phyloP scores from a whole-genome alignment of 345 rosid species.

The Schrenkiella parvula region DNA sequence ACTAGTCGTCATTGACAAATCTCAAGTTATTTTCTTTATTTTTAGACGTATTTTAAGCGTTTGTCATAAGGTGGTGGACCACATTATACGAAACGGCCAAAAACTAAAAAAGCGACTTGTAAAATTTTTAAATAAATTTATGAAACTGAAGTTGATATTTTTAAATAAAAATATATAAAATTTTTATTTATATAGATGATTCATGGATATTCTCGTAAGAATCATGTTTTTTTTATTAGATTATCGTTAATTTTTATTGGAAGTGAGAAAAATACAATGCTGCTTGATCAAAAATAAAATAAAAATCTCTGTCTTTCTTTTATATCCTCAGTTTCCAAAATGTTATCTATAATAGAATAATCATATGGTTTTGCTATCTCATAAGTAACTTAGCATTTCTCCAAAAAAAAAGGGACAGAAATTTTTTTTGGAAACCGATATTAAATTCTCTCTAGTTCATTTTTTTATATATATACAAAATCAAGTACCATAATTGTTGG shows the following conservation, averaged over 20 bases:
- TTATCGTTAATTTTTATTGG: neutral
- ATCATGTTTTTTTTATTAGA: neutral
- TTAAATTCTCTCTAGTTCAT: neutral
- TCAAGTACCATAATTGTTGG: neutral
- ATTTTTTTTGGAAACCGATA: too few relatives aligned
- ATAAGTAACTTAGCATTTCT: neutral
- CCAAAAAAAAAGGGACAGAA: too few relatives aligned
- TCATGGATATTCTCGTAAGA: neutral
- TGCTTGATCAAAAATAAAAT: too few relatives aligned
- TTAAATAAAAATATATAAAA: neutral
- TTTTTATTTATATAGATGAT: neutral
- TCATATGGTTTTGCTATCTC: too few relatives aligned
- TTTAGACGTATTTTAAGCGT: neutral
- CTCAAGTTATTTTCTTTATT: neutral
- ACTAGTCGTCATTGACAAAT: constrained; percentile 21
- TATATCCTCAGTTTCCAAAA: too few relatives aligned
- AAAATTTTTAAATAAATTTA: neutral
- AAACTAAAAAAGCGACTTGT: neutral
- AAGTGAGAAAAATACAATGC: neutral
- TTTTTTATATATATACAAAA: neutral
- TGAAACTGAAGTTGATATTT: neutral
- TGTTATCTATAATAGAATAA: too few relatives aligned
- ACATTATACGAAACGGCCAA: constrained; percentile 11
- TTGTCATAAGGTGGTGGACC: constrained; percentile 19
- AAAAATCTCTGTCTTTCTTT: too few relatives aligned